These are phyloP conservation scores for Bremia lactucae DNA, from an alignment of 352 stramenopile genomes.

Conservation along the genomic window DNA sequence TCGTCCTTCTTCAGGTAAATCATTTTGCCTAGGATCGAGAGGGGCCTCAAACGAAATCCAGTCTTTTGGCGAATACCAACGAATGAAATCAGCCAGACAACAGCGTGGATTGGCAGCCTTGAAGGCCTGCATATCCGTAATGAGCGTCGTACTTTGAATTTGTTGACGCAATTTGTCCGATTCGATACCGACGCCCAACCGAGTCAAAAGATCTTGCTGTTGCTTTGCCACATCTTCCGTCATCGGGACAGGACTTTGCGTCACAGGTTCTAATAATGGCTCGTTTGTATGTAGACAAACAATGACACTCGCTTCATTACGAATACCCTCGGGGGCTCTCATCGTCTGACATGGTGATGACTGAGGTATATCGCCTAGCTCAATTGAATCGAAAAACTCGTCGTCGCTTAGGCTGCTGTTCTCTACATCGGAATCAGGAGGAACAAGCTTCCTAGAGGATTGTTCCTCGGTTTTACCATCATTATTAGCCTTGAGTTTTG, in stretches of 20 bases:
- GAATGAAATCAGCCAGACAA: slow-evolving; percentile 71
- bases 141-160: slow-evolving; percentile 55
- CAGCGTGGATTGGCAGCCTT: slow-evolving; percentile 65
- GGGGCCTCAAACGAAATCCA: slow-evolving; percentile 43
- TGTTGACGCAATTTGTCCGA: slow-evolving; percentile 62
- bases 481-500: not conserved
- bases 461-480: too few relatives aligned
- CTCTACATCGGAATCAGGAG: not conserved
- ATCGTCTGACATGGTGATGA: slow-evolving; percentile 3
- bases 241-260: slow-evolving; percentile 52
- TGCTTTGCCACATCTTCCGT: slow-evolving; percentile 73
- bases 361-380: slow-evolving; percentile 27
- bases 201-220: slow-evolving; percentile 64
- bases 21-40: slow-evolving; percentile 5
- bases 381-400: slow-evolving; percentile 75
- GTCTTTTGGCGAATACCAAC: slow-evolving; percentile 78
- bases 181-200: slow-evolving; percentile 49
- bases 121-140: slow-evolving; percentile 82
- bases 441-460: too few relatives aligned
- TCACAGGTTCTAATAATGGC: slow-evolving; percentile 51
- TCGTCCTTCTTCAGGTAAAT: slow-evolving; percentile 31
- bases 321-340: slow-evolving; percentile 21
- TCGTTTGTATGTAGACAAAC: slow-evolving; percentile 37
- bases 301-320: slow-evolving; percentile 22
- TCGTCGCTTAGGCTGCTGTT: slow-evolving; percentile 50